Conservation (phyloP, 306 rosid species). For the Cucurbita argyrosperma region DNA sequence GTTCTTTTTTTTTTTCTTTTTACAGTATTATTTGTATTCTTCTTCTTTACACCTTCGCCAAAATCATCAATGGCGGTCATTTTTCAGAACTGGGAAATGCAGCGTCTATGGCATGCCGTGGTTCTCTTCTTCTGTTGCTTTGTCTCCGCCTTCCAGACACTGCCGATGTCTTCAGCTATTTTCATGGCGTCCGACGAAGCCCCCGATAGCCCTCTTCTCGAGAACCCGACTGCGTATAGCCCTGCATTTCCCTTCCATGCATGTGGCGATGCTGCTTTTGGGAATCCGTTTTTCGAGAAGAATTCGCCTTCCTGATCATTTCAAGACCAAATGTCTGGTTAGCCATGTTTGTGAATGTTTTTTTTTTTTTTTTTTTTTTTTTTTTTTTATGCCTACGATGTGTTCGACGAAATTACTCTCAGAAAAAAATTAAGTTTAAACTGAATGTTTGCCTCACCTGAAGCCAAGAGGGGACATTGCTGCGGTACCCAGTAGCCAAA, state of each 20-base stretch:
- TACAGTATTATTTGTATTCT: constrained; percentile 12
- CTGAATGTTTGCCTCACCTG: constrained; percentile 47
- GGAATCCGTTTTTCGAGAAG: constrained; percentile 71
- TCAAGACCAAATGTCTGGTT: constrained; percentile 6
- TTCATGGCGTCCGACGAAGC: constrained; percentile 65
- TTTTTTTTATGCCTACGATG: neutral
- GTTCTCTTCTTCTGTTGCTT: constrained; percentile 39
- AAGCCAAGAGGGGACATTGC: constrained; percentile 94
- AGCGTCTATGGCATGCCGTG: constrained; percentile 55
- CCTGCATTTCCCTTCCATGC: constrained; percentile 85
- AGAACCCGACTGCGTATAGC: constrained; percentile 87
- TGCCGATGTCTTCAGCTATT: constrained; percentile 72
- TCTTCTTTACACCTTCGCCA: neutral
- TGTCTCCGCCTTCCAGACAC: constrained; percentile 59
- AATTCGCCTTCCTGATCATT: constrained; percentile 61
- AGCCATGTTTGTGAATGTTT: neutral
- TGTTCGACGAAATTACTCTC: neutral
- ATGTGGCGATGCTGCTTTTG: constrained; percentile 64
- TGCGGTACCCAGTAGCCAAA: constrained; percentile 82
- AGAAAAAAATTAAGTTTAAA: neutral
- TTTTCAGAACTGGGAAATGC: constrained; percentile 70
- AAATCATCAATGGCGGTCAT: neutral
- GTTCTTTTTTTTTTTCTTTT: constrained; percentile 5
- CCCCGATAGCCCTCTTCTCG: constrained; percentile 85
- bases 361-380: neutral